These are phyloP conservation scores for Saraca asoca DNA, from an alignment of 331 rosid species.

Conservation along the genomic window DNA sequence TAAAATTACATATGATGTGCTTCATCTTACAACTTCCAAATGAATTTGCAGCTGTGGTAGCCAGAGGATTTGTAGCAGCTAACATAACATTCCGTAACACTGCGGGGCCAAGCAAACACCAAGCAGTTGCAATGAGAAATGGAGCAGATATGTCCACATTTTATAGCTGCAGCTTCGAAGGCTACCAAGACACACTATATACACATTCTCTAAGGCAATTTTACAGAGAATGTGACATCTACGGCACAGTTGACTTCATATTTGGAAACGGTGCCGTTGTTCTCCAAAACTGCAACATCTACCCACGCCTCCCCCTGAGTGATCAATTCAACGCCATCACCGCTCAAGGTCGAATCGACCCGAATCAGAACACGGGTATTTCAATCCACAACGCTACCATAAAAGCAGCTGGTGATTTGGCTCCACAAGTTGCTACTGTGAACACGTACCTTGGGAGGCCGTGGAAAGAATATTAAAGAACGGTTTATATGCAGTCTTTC, in stretches of 20 bases:
- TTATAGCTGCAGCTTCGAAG: constrained; percentile 75
- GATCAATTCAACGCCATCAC: constrained; percentile 70
- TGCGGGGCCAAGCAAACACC: constrained; percentile 65
- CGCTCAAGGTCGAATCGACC: constrained; percentile 66
- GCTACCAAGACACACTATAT: constrained; percentile 68
- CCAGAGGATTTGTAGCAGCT: constrained; percentile 59
- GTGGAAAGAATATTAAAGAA: constrained; percentile 61
- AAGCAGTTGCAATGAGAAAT: constrained; percentile 67
- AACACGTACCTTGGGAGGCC: constrained; percentile 64
- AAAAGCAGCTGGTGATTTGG: constrained; percentile 48
- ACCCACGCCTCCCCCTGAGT: constrained; percentile 51
- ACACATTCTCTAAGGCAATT: constrained; percentile 65
- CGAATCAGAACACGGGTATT: constrained; percentile 65
- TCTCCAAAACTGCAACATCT: constrained; percentile 61
- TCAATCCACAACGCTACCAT: constrained; percentile 59
- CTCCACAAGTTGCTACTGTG: constrained; percentile 22
- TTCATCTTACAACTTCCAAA: too few species aligned
- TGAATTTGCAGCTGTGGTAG: constrained; percentile 51
- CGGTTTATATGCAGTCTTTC: constrained; percentile 54
- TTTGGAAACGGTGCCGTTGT: constrained; percentile 71
- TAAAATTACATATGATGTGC: too few species aligned
- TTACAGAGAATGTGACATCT: constrained; percentile 67
- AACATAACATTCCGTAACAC: constrained; percentile 69
- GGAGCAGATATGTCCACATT: constrained; percentile 60
- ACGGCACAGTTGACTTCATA: constrained; percentile 72